Percentiles rank a stretch among this genome's conserved stretches.
Evolutionary conservation across 306 rosid genomes (phyloP).

Genomic region (Malus domestica): DNA sequence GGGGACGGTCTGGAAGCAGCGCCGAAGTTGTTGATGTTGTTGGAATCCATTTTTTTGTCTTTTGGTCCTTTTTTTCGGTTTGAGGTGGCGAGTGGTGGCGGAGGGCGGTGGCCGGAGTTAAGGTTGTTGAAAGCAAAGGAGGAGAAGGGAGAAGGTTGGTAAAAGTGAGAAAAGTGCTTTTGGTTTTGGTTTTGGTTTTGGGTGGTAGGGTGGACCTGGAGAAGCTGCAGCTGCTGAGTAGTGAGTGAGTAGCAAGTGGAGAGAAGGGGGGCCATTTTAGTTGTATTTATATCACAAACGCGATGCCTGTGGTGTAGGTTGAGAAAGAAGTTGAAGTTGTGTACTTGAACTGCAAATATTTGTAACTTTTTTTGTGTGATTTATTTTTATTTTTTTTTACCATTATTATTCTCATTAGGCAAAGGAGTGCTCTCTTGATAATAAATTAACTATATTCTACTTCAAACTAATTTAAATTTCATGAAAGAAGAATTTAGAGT

Average conservation of each 20-base stretch:
- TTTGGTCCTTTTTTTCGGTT: background rate
- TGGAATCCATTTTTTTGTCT: background rate
- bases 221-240: background rate
- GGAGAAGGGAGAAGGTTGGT: background rate
- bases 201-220: background rate
- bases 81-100: background rate
- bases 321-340: background rate
- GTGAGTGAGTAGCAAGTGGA: background rate
- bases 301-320: background rate
- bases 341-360: background rate
- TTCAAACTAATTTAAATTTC: too few species aligned
- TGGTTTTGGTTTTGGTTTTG: background rate
- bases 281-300: background rate
- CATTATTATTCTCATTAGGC: background rate
- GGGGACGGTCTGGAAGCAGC: slow-evolving; percentile 7
- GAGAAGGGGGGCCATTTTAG: background rate
- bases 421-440: background rate
- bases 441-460: too few species aligned
- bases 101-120: background rate
- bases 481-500: too few species aligned
- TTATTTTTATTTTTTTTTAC: too few species aligned
- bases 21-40: background rate
- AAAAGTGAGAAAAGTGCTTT: background rate
- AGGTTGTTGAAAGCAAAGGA: background rate
- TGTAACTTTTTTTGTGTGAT: too few species aligned